Conservation (phyloP, 2,329 filamentous ascomycete genomes). For the Xylariaceae sp. region DNA sequence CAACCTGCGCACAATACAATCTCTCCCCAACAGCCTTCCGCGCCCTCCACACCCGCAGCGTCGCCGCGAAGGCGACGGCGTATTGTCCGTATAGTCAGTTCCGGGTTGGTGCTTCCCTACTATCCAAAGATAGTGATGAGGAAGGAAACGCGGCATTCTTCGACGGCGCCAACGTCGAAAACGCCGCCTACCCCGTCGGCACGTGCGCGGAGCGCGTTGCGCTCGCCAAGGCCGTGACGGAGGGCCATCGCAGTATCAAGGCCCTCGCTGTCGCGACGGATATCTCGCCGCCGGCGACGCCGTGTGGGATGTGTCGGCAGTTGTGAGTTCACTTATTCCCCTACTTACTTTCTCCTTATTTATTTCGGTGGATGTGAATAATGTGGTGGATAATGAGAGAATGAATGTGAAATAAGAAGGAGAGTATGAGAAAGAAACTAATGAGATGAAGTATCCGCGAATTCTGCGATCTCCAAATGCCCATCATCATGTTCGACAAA, state of each 20-base stretch:
- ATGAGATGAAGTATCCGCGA: slow-evolving; percentile 59
- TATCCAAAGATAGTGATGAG: slow-evolving; percentile 35
- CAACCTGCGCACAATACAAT: slow-evolving; percentile 37
- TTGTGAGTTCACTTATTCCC: too few relatives aligned
- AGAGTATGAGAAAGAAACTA: too few relatives aligned
- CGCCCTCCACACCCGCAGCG: slow-evolving; percentile 56
- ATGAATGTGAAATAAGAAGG: too few relatives aligned
- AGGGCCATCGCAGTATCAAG: slow-evolving; percentile 55
- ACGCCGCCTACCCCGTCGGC: slow-evolving; percentile 88
- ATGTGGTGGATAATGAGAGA: too few relatives aligned
- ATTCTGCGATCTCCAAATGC: slow-evolving; percentile 63
- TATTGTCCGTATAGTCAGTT: slow-evolving; percentile 95
- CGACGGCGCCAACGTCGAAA: slow-evolving; percentile 85
- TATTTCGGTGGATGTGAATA: too few relatives aligned
- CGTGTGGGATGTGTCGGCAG: slow-evolving; percentile 95
- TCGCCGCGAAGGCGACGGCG: slow-evolving; percentile 68
- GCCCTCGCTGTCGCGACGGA: slow-evolving; percentile 85
- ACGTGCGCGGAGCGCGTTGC: slow-evolving; percentile 94
- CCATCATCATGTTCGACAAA: slow-evolving; percentile 90
- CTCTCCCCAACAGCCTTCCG: slow-evolving; percentile 61
- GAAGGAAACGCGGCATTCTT: slow-evolving; percentile 35
- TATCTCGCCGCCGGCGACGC: slow-evolving; percentile 61
- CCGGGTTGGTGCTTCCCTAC: slow-evolving; percentile 77
- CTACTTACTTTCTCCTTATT: too few relatives aligned
- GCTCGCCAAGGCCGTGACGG: slow-evolving; percentile 69